These are phyloP conservation scores for Suillus subalutaceus DNA, from an alignment of 768 basidiomycete species.

Conservation along the genomic window DNA sequence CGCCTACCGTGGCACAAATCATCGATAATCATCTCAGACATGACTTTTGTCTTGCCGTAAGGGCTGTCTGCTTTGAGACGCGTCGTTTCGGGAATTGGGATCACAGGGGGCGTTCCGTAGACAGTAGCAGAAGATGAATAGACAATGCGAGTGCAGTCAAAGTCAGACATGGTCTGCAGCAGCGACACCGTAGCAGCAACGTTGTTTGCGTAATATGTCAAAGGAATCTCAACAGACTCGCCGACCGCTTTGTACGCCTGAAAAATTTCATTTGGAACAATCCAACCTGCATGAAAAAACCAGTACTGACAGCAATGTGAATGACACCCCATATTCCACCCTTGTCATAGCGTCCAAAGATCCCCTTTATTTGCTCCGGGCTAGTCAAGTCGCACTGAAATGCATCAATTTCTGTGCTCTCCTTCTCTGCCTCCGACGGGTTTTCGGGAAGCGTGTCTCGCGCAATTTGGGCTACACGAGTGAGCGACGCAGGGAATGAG, in stretches of 20 bases:
- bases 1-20: constrained; percentile 80
- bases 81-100: constrained; percentile 94
- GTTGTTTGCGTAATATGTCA: constrained; percentile 94
- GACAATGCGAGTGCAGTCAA: constrained; percentile 83
- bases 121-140: constrained; percentile 99
- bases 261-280: constrained; percentile 7
- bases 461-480: constrained; percentile 80
- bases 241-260: constrained; percentile 98
- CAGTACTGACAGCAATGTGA: constrained; percentile 81
- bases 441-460: constrained; percentile 67
- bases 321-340: constrained; percentile 96
- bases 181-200: constrained; percentile 87
- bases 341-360: constrained; percentile 85
- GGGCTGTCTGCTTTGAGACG: constrained; percentile 87
- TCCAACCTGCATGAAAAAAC: background rate
- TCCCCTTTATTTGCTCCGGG: constrained; percentile 65
- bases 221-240: constrained; percentile 90
- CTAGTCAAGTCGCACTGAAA: constrained; percentile 76
- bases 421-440: constrained; percentile 67
- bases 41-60: constrained; percentile 96
- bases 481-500: constrained; percentile 75
- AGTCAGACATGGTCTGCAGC: constrained; percentile 84
- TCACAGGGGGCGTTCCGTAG: constrained; percentile 88
- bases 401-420: constrained; percentile 73
- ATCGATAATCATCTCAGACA: constrained; percentile 87